A percentile compares a stretch with the other conserved stretches of the same genome.
phyloP scores from a whole-genome alignment of 495 filamentous ascomycete genomes.

The Aspergillus bridgeri region DNA sequence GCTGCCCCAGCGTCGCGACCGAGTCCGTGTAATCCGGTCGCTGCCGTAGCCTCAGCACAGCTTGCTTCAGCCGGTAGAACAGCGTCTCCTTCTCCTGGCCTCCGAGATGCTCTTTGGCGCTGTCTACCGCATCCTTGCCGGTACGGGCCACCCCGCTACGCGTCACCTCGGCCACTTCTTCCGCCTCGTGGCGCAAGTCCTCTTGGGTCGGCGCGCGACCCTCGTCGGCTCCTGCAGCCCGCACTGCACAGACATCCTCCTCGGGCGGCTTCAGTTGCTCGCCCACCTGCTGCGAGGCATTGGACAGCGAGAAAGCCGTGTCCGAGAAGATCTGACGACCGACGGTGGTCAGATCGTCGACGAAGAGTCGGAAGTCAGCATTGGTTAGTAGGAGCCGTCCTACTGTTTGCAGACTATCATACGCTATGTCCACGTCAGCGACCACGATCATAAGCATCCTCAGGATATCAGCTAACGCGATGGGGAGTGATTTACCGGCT shows the following conservation, averaged over 20 bases:
- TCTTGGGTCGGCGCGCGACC: conserved; percentile 52
- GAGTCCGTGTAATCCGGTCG: conserved; percentile 81
- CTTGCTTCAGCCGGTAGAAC: conserved; percentile 68
- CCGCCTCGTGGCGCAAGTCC: conserved; percentile 58
- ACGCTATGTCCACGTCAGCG: conserved; percentile 52
- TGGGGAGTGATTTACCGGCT: conserved; percentile 60
- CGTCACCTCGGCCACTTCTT: conserved; percentile 61
- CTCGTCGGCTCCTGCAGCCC: conserved; percentile 55
- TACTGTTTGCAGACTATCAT: conserved; percentile 78
- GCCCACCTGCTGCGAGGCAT: conserved; percentile 66
- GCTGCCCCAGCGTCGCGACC: conserved; percentile 68
- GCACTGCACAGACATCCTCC: conserved; percentile 54
- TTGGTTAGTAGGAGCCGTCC: conserved; percentile 82
- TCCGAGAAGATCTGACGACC: conserved; percentile 84
- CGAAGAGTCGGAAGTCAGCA: conserved; percentile 82
- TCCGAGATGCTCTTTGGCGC: conserved; percentile 61
- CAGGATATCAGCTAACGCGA: background rate
- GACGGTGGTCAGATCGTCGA: conserved; percentile 76
- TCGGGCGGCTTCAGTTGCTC: conserved; percentile 65
- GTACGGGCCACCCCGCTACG: conserved; percentile 62
- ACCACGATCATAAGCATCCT: background rate
- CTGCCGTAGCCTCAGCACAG: conserved; percentile 70
- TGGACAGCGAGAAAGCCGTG: conserved; percentile 73
- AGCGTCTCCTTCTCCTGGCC: conserved; percentile 71
- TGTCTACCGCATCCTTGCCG: conserved; percentile 60